A percentile compares a stretch with the other conserved stretches of the same genome.
Evolutionary conservation across 495 filamentous ascomycete genomes (phyloP).

Genomic region (Aspergillus saccharolyticus): DNA sequence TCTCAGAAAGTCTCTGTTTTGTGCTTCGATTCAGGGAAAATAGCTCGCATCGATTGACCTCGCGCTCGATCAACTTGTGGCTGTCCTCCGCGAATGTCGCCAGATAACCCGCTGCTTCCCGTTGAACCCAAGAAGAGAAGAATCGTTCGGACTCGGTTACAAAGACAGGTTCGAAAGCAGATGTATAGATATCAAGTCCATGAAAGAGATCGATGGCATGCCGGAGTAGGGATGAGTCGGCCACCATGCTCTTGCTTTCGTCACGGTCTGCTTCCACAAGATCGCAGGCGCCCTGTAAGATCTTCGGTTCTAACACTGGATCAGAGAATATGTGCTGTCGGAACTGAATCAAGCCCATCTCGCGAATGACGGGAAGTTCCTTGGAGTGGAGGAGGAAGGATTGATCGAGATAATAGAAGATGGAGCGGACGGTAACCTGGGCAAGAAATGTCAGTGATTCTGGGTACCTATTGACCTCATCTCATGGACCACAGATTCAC

Average conservation of each 20-base stretch:
- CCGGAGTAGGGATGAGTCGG: constrained; percentile 54
- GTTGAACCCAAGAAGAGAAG: constrained; percentile 59
- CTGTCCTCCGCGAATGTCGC: constrained; percentile 66
- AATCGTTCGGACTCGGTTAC: constrained; percentile 60
- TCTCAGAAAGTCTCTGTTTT: constrained; percentile 63
- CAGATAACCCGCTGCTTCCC: constrained; percentile 53
- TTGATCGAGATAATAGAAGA: constrained; percentile 90
- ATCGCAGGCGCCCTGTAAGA: constrained; percentile 69
- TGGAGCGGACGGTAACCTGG: constrained; percentile 70
- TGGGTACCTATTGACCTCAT: neutral
- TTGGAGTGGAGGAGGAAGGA: constrained; percentile 73
- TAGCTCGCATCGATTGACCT: constrained; percentile 66
- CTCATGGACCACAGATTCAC: no score
- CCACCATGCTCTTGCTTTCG: constrained; percentile 29
- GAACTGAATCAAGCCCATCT: constrained; percentile 56
- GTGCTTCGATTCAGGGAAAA: constrained; percentile 81
- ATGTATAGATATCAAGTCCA: constrained; percentile 70
- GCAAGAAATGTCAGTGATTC: constrained; percentile 1
- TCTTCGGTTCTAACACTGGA: constrained; percentile 42
- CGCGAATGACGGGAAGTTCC: constrained; percentile 49
- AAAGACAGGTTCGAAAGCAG: constrained; percentile 72
- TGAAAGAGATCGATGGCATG: constrained; percentile 77
- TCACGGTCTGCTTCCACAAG: constrained; percentile 69
- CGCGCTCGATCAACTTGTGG: constrained; percentile 58
- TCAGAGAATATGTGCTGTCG: constrained; percentile 53